These are phyloP conservation scores for Pterocarpus santalinus DNA, from an alignment of 306 rosid genomes.

Conservation along the genomic window DNA sequence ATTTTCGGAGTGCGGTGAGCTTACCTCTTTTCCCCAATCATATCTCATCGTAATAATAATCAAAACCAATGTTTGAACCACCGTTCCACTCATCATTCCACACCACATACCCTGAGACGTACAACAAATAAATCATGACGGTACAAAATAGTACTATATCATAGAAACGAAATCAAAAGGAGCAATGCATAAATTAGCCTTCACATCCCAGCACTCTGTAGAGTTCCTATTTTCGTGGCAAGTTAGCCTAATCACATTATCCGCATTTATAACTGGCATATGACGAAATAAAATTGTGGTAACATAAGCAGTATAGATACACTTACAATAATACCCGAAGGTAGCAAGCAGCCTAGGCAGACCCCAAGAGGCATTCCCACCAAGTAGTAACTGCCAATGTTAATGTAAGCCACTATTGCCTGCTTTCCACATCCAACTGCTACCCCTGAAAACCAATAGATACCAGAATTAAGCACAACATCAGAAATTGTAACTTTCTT, in stretches of 20 bases:
- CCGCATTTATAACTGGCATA: neutral
- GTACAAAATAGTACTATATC: neutral
- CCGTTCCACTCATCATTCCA: conserved; percentile 76
- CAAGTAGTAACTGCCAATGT: conserved; percentile 69
- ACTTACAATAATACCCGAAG: conserved; percentile 60
- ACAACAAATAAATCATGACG: neutral
- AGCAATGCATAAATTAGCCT: conserved; percentile 18
- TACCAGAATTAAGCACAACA: neutral
- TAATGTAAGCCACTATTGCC: conserved; percentile 63
- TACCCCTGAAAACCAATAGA: conserved; percentile 61
- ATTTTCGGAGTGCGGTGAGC: neutral
- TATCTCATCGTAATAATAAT: conserved; percentile 55
- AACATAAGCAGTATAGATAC: neutral
- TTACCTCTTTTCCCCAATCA: conserved; percentile 75
- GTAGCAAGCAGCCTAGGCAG: conserved; percentile 62
- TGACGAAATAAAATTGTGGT: neutral
- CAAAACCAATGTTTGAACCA: conserved; percentile 68
- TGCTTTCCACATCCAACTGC: conserved; percentile 79
- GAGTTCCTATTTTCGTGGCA: neutral
- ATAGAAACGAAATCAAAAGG: neutral
- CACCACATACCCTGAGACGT: conserved; percentile 64
- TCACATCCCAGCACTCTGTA: neutral
- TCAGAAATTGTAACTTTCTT: conserved; percentile 22
- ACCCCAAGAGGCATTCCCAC: conserved; percentile 67
- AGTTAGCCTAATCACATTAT: neutral